phyloP scores from a whole-genome alignment of 2,329 filamentous ascomycete species.

The Xylaria sp. region DNA sequence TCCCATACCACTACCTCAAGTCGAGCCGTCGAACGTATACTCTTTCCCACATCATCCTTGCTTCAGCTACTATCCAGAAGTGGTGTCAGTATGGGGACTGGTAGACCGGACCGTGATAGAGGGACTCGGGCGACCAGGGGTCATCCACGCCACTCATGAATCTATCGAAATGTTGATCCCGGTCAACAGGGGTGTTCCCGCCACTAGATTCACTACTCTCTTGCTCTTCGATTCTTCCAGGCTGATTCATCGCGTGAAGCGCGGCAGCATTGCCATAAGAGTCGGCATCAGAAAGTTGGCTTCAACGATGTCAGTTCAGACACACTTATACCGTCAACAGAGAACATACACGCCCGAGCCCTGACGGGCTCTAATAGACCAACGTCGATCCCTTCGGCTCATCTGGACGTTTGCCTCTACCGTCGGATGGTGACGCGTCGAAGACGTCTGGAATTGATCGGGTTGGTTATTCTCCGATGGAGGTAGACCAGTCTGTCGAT shows the following conservation, averaged over 20 bases:
- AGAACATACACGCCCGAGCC: constrained; percentile 30
- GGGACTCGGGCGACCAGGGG: constrained; percentile 28
- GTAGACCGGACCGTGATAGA: neutral
- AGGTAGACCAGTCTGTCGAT: neutral
- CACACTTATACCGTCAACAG: neutral
- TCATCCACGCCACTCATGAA: constrained; percentile 9
- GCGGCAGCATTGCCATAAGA: neutral
- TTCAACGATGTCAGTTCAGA: constrained; percentile 17
- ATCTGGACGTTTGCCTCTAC: neutral
- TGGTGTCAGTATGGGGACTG: neutral
- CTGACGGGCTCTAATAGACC: constrained; percentile 24
- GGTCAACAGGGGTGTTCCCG: neutral
- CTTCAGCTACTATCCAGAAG: neutral
- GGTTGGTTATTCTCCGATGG: neutral
- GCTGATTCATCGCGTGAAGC: neutral
- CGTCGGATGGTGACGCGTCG: neutral
- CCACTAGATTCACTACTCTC: constrained; percentile 18
- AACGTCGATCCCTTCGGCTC: constrained; percentile 3
- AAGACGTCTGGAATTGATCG: neutral
- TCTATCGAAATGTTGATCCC: neutral
- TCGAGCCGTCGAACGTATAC: neutral
- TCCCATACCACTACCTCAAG: neutral
- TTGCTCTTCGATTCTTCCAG: neutral
- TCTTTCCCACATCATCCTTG: neutral
- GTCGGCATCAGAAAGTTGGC: neutral